Base-by-base conservation (phyloP, 2,329 filamentous ascomycete species). In the Macrophomina tecta region DNA sequence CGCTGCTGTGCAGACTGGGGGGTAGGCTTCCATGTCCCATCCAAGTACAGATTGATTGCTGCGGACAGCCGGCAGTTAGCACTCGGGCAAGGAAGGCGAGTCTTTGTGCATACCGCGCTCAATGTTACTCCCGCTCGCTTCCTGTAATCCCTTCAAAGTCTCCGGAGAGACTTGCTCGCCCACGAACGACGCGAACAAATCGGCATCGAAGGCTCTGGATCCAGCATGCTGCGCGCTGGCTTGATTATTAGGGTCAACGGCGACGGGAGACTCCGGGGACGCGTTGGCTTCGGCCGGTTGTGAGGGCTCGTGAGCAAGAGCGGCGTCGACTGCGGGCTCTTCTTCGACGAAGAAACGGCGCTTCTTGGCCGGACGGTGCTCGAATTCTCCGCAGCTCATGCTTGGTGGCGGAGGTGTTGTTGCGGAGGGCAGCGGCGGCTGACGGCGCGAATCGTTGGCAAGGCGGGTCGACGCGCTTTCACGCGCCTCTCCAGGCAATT, bases 1-100 rank as follows among this genome's bases (percentile, higher is more conserved):
- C 8, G 36, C 32, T 32, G 36, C 23, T 34, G 32, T 8, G 36
- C 60, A n/a, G 55, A 1, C 28, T 28, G 4, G 7, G 34, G 67
- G 5, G 72, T 70, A 12, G 77, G 78, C 68, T 83, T 84, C 87
- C 86, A 89, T 5, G 87, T 88, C 28, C 87, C 87, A 72, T 90
- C 87, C 45, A 89, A 82, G 72, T 87, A 90, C 68, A 89, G 81
- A 73, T 90, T 89, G 70, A 90, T 86, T 52, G 88, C 87, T 78
- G 58, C 14, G 40, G 30, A 48, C 11, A 11, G 18, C 38, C 36
- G 6, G 6, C 63, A 49, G 23, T 56, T 40, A 67, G 56, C 30
- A 38, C 23, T 5, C 23, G 8, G 49, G 32, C 30, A 14, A 14
- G 6, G 12, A n/a, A 16, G 36, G 16, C 5, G 8, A 36, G 5